A percentile compares a stretch with the other conserved stretches of the same genome.
phyloP scores from a whole-genome alignment of 1,284 basidiomycete species.

The Exobasidium cylindrosporum region DNA sequence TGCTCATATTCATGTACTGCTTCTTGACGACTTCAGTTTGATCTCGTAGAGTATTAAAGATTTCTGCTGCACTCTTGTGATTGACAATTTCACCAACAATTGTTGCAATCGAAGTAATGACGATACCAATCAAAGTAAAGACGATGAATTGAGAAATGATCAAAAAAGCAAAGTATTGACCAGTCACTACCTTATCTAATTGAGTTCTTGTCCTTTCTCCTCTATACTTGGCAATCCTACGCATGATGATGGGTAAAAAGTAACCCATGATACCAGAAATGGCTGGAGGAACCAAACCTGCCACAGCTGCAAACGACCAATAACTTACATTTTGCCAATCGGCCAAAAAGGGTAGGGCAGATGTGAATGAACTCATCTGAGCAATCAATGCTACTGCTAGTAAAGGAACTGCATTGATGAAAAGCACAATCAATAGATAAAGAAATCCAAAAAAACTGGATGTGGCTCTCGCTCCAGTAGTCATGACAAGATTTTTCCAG shows the following conservation, averaged over 20 bases:
- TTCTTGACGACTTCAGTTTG: conserved; percentile 32
- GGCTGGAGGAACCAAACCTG: conserved; percentile 45
- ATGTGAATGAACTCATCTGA: conserved; percentile 44
- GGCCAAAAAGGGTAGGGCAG: conserved; percentile 33
- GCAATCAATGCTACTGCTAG: conserved; percentile 43
- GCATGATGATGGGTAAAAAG: conserved; percentile 48
- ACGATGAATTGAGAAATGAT: conserved; percentile 51
- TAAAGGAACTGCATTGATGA: conserved; percentile 49
- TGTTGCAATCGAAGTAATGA: conserved; percentile 36
- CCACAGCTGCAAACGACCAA: conserved; percentile 45
- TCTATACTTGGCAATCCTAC: conserved; percentile 48
- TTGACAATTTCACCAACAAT: conserved; percentile 30
- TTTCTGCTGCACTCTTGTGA: conserved; percentile 26
- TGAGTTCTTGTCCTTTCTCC: conserved; percentile 44
- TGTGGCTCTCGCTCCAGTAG: conserved; percentile 28
- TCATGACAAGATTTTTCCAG: conserved; percentile 47
- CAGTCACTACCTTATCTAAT: conserved; percentile 37
- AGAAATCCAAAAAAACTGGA: conserved; percentile 40
- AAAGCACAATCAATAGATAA: conserved; percentile 38
- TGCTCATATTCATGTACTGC: conserved; percentile 47
- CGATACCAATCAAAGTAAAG: conserved; percentile 52
- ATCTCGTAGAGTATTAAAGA: conserved; percentile 29
- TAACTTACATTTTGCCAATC: conserved; percentile 29
- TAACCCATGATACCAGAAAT: conserved; percentile 44
- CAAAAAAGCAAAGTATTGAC: conserved; percentile 49